Conservation (phyloP, 2,329 filamentous ascomycete genomes). For the Aspergillus clavatus region DNA sequence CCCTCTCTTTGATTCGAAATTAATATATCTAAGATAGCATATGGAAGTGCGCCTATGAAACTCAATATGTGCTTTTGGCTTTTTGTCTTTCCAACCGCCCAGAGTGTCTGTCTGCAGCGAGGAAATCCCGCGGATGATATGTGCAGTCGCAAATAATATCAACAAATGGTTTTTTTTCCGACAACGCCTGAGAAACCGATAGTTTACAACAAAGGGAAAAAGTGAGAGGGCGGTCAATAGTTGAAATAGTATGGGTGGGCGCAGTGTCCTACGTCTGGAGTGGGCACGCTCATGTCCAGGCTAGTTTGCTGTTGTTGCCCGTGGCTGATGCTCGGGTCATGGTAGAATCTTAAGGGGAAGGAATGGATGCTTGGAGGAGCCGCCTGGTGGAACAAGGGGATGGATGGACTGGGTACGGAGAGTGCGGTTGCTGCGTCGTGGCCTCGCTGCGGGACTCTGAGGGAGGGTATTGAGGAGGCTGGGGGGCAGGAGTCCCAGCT, state of each 20-base stretch:
- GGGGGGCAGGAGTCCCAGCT: slow-evolving; percentile 11
- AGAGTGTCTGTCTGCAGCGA: no score
- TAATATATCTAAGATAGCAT: not conserved
- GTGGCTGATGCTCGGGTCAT: slow-evolving; percentile 10
- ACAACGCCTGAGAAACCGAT: not conserved
- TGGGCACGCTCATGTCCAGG: slow-evolving; percentile 13
- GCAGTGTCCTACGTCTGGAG: slow-evolving; percentile 15
- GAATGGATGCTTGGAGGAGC: slow-evolving; percentile 6
- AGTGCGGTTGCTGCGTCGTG: slow-evolving; percentile 6
- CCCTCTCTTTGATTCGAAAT: no score
- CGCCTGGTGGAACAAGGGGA: slow-evolving; percentile 7
- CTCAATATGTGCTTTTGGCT: not conserved
- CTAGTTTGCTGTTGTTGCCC: slow-evolving; percentile 6
- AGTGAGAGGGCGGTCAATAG: no score
- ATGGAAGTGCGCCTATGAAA: not conserved
- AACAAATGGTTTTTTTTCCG: not conserved
- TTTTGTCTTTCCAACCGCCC: not conserved
- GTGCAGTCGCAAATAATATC: not conserved
- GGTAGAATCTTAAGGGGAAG: slow-evolving; percentile 14
- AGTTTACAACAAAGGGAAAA: slow-evolving; percentile 7
- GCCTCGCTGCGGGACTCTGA: slow-evolving; percentile 2
- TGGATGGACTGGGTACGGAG: slow-evolving; percentile 4
- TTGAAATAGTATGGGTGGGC: slow-evolving; percentile 27
- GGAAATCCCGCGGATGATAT: no score
- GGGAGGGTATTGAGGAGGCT: slow-evolving; percentile 9